Evolutionary conservation across 495 filamentous ascomycete species (phyloP), one percentile per base, ranked within the genome.

Genomic region (Aspergillus cristatus): DNA sequence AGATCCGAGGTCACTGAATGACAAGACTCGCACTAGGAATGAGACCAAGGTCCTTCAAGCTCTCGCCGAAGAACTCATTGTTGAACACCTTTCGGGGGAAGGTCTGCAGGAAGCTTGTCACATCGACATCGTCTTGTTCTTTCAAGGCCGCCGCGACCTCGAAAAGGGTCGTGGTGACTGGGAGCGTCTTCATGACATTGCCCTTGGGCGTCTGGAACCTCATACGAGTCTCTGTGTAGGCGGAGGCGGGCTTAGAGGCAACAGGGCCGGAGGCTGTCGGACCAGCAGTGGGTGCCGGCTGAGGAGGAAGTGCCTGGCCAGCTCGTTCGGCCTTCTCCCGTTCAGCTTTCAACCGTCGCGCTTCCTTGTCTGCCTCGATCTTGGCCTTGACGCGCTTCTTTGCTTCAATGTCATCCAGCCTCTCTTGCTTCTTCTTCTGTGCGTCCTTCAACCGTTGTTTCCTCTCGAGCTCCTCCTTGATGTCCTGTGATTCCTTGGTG

Each of bases 401-500:
- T 4, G 88, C 90, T 31, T 82, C 84, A 26, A 82, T 55, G n/a
- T 97, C 91, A 5, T 82, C 85, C 24, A 73, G 68, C 69, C 95
- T 95, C 62, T 99, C 91, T 51, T 76, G 68, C 41, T 79, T 75
- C 65, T 94, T 93, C 43, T 76, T 74, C 35, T 78, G 79, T 1
- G 86, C 88, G 45, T 93, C 86, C 57, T 97, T 95, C 47, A 94
- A 64, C 50, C 81, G 80, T 64, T 97, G 84, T 54, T 94, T 93
- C 54, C 78, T 79, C 53, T 80, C 65, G 14, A 96, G 71, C 32
- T 91, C 83, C 55, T 93, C 83, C 63, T 94, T 89, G 16, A 76
- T 54, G 40, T 87, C 77, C 48, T 90, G 81, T 3, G 72, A 70
- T 53, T 94, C 82, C 50, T 80, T 81, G 32, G 80, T 87, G 43